Base-by-base conservation (phyloP, 495 filamentous ascomycete species). In the Aspergillus cavernicola region DNA sequence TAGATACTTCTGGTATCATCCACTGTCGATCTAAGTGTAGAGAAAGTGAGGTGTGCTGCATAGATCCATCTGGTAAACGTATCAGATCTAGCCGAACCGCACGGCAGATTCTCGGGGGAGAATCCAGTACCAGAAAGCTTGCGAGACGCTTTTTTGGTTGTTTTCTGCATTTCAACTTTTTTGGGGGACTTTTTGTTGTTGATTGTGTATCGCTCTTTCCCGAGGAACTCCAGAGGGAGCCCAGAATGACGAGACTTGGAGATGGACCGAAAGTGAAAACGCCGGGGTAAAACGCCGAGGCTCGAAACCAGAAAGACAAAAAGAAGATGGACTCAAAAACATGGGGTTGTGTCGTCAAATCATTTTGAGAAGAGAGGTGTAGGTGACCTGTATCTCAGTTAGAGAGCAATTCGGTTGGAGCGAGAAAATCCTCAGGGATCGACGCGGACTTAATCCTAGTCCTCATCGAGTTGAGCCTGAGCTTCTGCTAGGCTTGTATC, bases 401-500 rank as follows among this genome's bases (percentile, higher is more conserved):
- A 28, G 39, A 35, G 13, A 24, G 20, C 16, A 16, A 33, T 46
- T 29, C 29, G 10, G n/a, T n/a, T 35, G 12, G n/a, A 46, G 23
- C 9, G 11, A 46, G 15, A 26, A 31, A 15, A 1, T 10, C 41
- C 28, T 28, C 2, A 1, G 2, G 28, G 24, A 32, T 41, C 6
- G 24, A n/a, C 26, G 19, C 4, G 8, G 18, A 39, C 16, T n/a
- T 39, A 38, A 56, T 19, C 23, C 33, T 59, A 59, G 9, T 57
- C 47, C 28, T 59, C 42, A 10, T 55, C 44, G 15, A 63, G 42
- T 12, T 59, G 56, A 9, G 39, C 29, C 47, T 50, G 50, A 6
- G 47, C 32, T 32, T 58, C 52, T 18, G 47, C 29, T 18, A 53
- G 43, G 22, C 10, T 50, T 8, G 54, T 52, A 28, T 51, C 46